A percentile compares a stretch with the other conserved stretches of the same genome.
These are phyloP conservation scores for Aspergillus alliaceus DNA, from an alignment of 2,329 filamentous ascomycete genomes.

Conservation along the genomic window DNA sequence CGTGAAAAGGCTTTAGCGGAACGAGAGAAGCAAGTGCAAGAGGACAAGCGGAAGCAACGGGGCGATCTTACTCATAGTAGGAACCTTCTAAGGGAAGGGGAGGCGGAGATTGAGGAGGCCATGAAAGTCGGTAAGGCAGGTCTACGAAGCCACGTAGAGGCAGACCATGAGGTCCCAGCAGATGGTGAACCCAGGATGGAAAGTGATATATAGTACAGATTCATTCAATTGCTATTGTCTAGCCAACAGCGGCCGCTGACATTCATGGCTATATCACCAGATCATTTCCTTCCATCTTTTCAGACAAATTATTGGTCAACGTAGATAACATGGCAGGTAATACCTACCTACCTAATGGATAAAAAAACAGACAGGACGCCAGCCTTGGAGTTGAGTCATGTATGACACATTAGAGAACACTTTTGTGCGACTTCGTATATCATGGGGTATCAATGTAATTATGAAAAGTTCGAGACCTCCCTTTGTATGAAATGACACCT, in stretches of 20 bases:
- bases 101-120: conserved; percentile 45
- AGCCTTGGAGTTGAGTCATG: conserved; percentile 2
- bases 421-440: conserved; percentile 20
- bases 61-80: conserved; percentile 43
- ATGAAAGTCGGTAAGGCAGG: conserved; percentile 45
- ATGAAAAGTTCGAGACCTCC: conserved; percentile 26
- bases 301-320: neutral
- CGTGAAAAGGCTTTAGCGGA: conserved; percentile 46
- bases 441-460: conserved; percentile 39
- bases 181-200: conserved; percentile 4
- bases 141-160: conserved; percentile 41
- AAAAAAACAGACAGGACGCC: neutral
- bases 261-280: neutral
- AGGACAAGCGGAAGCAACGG: conserved; percentile 43
- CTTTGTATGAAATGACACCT: conserved; percentile 23
- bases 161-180: conserved; percentile 17
- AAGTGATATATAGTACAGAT: conserved; percentile 8
- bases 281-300: neutral
- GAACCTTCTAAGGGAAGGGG: conserved; percentile 43
- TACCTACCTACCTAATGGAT: neutral
- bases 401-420: conserved; percentile 13
- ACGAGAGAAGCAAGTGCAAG: conserved; percentile 43
- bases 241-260: neutral
- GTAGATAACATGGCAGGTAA: neutral
- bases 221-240: conserved; percentile 4